Conservation (phyloP, 148 eudicot species). For the Chenopodium berlandieri region DNA sequence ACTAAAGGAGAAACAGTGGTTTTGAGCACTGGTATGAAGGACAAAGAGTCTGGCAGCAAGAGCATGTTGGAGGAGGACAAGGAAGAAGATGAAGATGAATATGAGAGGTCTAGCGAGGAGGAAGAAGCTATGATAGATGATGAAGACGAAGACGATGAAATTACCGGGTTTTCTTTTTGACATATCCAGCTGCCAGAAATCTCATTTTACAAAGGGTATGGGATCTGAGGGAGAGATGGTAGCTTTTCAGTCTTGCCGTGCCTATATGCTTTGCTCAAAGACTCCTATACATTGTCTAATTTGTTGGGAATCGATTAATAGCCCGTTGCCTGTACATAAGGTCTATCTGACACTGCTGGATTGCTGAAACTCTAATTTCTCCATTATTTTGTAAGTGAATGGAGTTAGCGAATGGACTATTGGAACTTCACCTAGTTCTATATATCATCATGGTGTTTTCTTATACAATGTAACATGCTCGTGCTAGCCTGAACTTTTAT, state of each 20-base stretch:
- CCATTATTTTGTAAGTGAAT: background rate
- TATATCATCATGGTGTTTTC: background rate
- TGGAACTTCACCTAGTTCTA: background rate
- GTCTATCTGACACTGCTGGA: background rate
- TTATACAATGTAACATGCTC: too few relatives aligned
- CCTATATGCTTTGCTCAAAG: background rate
- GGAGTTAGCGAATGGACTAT: background rate
- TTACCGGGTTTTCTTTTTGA: slow-evolving; percentile 32
- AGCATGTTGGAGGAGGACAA: slow-evolving; percentile 49
- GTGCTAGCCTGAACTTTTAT: too few relatives aligned
- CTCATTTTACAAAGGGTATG: background rate
- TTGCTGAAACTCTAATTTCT: background rate
- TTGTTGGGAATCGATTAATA: background rate
- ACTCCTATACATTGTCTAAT: background rate
- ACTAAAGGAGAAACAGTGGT: slow-evolving; percentile 72
- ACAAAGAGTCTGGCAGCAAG: slow-evolving; percentile 29
- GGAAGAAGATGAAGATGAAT: slow-evolving; percentile 50
- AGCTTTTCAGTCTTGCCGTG: background rate
- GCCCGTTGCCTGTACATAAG: background rate
- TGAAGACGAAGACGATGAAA: slow-evolving; percentile 35
- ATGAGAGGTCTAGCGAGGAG: slow-evolving; percentile 37
- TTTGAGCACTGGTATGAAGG: slow-evolving; percentile 82
- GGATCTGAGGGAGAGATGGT: background rate
- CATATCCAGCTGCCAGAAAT: background rate
- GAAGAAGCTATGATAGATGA: slow-evolving; percentile 53